phyloP scores from a whole-genome alignment of 352 stramenopile genomes.

The Pythium myriotylum region DNA sequence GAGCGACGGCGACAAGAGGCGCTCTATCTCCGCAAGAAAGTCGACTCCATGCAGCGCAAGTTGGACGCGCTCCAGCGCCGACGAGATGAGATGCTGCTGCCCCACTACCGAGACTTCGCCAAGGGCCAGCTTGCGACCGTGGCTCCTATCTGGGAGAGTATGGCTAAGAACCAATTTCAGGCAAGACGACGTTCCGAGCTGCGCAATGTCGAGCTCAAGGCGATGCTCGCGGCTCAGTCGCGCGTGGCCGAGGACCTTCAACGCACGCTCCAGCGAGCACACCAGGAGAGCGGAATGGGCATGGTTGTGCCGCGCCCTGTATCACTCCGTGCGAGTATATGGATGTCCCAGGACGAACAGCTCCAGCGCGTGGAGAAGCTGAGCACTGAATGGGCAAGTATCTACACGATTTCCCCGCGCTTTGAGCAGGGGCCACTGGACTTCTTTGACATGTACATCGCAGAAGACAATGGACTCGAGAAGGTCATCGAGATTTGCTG shows the following conservation, averaged over 20 bases:
- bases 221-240: neutral
- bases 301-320: neutral
- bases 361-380: constrained; percentile 2
- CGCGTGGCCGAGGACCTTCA: constrained; percentile 14
- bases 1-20: constrained; percentile 26
- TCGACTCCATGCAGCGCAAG: constrained; percentile 10
- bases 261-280: constrained; percentile 8
- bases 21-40: constrained; percentile 6
- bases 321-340: constrained; percentile 4
- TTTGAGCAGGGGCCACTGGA: neutral
- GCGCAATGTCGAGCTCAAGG: constrained; percentile 13
- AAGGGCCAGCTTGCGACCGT: constrained; percentile 11
- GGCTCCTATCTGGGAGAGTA: constrained; percentile 24
- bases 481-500: neutral
- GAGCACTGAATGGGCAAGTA: neutral
- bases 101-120: neutral
- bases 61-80: constrained; percentile 1
- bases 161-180: constrained; percentile 19
- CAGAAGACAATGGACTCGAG: neutral
- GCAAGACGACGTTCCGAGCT: constrained; percentile 5
- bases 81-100: constrained; percentile 4
- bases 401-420: too few species aligned
- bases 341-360: constrained; percentile 13
- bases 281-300: neutral
- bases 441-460: neutral